A percentile compares a stretch with the other conserved stretches of the same genome.
Conservation (phyloP, 192 early-diverging fungal genomes). For the Gonapodya prolifera region DNA sequence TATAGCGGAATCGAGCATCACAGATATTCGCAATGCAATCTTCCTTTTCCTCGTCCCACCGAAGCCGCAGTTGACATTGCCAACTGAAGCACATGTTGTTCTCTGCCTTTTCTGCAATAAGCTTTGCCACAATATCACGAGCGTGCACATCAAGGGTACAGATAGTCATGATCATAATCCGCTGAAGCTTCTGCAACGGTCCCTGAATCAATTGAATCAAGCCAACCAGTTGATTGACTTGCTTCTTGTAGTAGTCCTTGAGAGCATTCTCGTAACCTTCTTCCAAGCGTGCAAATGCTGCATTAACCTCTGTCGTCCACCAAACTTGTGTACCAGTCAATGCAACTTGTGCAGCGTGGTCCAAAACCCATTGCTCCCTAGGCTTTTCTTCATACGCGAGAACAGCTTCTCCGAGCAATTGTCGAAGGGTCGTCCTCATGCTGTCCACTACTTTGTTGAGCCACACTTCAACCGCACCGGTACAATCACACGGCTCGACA, state of each 20-base stretch:
- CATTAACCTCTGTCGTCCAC: slow-evolving; percentile 62
- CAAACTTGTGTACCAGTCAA: slow-evolving; percentile 51
- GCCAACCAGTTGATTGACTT: slow-evolving; percentile 49
- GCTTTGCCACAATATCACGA: slow-evolving; percentile 52
- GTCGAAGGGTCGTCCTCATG: slow-evolving; percentile 40
- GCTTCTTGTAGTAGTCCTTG: slow-evolving; percentile 61
- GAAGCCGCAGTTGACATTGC: slow-evolving; percentile 45
- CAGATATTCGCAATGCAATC: slow-evolving; percentile 58
- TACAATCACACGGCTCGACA: slow-evolving; percentile 40
- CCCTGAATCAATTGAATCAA: slow-evolving; percentile 51
- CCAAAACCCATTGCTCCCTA: slow-evolving; percentile 58
- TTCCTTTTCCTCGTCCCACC: slow-evolving; percentile 46
- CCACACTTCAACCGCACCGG: slow-evolving; percentile 51
- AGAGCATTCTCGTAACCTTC: slow-evolving; percentile 56
- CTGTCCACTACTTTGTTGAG: slow-evolving; percentile 41
- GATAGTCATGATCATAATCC: slow-evolving; percentile 58
- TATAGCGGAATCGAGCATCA: slow-evolving; percentile 48
- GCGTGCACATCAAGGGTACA: slow-evolving; percentile 57
- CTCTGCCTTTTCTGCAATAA: slow-evolving; percentile 50
- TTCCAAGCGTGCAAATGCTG: slow-evolving; percentile 41
- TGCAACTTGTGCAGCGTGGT: slow-evolving; percentile 49
- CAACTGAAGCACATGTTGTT: slow-evolving; percentile 51
- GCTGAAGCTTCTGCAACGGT: slow-evolving; percentile 29
- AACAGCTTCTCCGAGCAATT: slow-evolving; percentile 40
- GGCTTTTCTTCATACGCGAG: slow-evolving; percentile 54